These are phyloP conservation scores for Talaromyces liani DNA, from an alignment of 495 filamentous ascomycete species.

Conservation along the genomic window DNA sequence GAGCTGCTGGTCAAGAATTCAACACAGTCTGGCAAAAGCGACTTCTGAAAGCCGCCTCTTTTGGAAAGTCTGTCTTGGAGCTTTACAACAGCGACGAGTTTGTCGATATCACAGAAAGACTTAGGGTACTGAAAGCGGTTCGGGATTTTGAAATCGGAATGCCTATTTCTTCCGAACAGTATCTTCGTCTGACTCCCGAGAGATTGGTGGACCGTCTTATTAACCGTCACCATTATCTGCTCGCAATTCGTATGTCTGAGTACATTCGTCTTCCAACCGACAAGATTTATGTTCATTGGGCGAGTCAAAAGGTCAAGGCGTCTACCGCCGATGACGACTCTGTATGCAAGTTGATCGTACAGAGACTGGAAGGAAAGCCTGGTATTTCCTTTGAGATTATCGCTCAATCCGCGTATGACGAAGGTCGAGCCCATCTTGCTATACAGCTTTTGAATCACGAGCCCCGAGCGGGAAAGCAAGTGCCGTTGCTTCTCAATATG, in stretches of 20 bases:
- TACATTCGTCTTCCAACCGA: slow-evolving; percentile 83
- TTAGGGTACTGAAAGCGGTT: slow-evolving; percentile 86
- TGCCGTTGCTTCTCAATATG: slow-evolving; percentile 90
- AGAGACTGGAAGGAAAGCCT: slow-evolving; percentile 74
- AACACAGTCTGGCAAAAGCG: slow-evolving; percentile 89
- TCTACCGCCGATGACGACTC: slow-evolving; percentile 80
- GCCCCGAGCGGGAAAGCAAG: slow-evolving; percentile 86
- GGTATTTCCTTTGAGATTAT: slow-evolving; percentile 94
- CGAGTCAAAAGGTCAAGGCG: slow-evolving; percentile 82
- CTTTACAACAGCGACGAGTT: slow-evolving; percentile 97
- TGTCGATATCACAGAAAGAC: slow-evolving; percentile 93
- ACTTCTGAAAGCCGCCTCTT: slow-evolving; percentile 87
- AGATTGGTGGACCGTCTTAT: slow-evolving; percentile 77
- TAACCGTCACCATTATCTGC: slow-evolving; percentile 82
- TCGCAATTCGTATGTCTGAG: slow-evolving; percentile 83
- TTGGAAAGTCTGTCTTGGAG: slow-evolving; percentile 93
- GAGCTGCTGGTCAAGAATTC: slow-evolving; percentile 88
- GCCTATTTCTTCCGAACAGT: slow-evolving; percentile 88
- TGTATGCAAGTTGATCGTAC: slow-evolving; percentile 80
- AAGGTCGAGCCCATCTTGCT: slow-evolving; percentile 78
- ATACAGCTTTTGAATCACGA: slow-evolving; percentile 90
- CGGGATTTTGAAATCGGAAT: slow-evolving; percentile 86
- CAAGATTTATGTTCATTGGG: slow-evolving; percentile 93
- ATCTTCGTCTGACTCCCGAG: slow-evolving; percentile 78
- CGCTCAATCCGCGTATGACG: slow-evolving; percentile 90